These are phyloP conservation scores for Psilocybe cubensis DNA, from an alignment of 768 basidiomycete genomes.

Conservation along the genomic window DNA sequence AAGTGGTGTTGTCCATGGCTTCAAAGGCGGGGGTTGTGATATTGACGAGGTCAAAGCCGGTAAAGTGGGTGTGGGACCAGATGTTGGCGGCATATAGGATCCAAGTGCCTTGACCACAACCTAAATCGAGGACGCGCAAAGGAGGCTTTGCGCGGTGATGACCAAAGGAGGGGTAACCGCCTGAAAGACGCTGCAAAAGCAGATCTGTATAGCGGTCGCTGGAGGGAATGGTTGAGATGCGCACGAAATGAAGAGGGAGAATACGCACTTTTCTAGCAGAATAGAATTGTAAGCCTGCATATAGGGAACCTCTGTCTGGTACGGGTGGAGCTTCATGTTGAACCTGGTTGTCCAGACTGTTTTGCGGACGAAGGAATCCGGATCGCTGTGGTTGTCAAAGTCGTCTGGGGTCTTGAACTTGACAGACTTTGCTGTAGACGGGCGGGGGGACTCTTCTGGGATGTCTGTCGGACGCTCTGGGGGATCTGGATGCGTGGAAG, in stretches of 20 bases:
- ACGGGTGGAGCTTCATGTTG: constrained; percentile 60
- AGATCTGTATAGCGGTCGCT: constrained; percentile 66
- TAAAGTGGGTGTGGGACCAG: constrained; percentile 66
- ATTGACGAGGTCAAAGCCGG: constrained; percentile 69
- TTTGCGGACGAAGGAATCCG: constrained; percentile 31
- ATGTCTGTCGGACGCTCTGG: constrained; percentile 12
- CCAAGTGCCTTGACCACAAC: constrained; percentile 79
- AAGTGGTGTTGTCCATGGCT: constrained; percentile 45
- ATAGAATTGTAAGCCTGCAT: constrained; percentile 69
- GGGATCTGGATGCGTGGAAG: no score
- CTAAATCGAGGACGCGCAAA: constrained; percentile 66
- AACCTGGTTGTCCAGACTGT: constrained; percentile 42
- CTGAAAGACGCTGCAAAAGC: constrained; percentile 59
- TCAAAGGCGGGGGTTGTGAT: constrained; percentile 42
- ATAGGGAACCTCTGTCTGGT: constrained; percentile 52
- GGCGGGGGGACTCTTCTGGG: constrained; percentile 1
- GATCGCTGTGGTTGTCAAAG: constrained; percentile 6
- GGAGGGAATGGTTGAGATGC: constrained; percentile 14
- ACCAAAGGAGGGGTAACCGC: constrained; percentile 64
- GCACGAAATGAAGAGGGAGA: constrained; percentile 1
- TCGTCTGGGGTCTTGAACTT: constrained; percentile 18
- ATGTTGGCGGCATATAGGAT: constrained; percentile 56
- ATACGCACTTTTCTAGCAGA: constrained; percentile 59
- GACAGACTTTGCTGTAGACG: constrained; percentile 21
- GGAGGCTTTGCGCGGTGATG: constrained; percentile 53